phyloP scores from a whole-genome alignment of 1,284 basidiomycete species.

The Moesziomyces sp. region DNA sequence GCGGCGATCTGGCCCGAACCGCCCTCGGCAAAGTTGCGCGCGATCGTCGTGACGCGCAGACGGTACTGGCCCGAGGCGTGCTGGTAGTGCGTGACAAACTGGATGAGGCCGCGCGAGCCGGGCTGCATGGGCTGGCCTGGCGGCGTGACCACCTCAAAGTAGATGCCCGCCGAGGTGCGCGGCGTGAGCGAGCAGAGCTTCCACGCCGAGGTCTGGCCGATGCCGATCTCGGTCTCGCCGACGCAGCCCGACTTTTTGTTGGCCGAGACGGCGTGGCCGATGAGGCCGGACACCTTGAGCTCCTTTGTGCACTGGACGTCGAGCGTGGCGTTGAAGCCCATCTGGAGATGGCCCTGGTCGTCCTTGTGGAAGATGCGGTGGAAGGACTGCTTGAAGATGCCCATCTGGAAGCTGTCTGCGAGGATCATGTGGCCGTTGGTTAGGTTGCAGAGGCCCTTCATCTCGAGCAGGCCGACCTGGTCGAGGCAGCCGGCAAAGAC shows the following conservation, averaged over 20 bases:
- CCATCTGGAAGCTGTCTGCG: slow-evolving; percentile 96
- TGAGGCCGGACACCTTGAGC: slow-evolving; percentile 96
- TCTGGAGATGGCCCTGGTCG: slow-evolving; percentile 88
- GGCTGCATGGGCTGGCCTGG: slow-evolving; percentile 92
- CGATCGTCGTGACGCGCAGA: slow-evolving; percentile 94
- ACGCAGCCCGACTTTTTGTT: slow-evolving; percentile 97
- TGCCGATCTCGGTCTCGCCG: slow-evolving; percentile 98
- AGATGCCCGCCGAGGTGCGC: slow-evolving; percentile 88
- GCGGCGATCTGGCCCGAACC: slow-evolving; percentile 91
- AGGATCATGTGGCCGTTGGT: slow-evolving; percentile 97
- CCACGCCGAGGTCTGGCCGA: slow-evolving; percentile 99
- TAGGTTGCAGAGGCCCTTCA: slow-evolving; percentile 93
- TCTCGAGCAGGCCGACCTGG: slow-evolving; percentile 96
- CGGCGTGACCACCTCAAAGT: slow-evolving; percentile 99
- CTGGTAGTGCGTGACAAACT: slow-evolving; percentile 99
- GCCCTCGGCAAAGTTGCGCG: slow-evolving; percentile 95
- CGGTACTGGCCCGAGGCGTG: slow-evolving; percentile 94
- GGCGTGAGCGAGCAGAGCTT: slow-evolving; percentile 92
- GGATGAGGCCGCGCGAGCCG: slow-evolving; percentile 92
- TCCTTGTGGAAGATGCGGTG: slow-evolving; percentile 93
- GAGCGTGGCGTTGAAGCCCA: slow-evolving; percentile 99
- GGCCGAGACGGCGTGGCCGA: slow-evolving; percentile 95
- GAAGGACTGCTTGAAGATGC: slow-evolving; percentile 99
- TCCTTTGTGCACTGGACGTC: slow-evolving; percentile 99
- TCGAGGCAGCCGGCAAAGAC: slow-evolving; percentile 97